Evolutionary conservation across 352 stramenopile genomes (phyloP).

Genomic region (Globisporangium megalacanthum): DNA sequence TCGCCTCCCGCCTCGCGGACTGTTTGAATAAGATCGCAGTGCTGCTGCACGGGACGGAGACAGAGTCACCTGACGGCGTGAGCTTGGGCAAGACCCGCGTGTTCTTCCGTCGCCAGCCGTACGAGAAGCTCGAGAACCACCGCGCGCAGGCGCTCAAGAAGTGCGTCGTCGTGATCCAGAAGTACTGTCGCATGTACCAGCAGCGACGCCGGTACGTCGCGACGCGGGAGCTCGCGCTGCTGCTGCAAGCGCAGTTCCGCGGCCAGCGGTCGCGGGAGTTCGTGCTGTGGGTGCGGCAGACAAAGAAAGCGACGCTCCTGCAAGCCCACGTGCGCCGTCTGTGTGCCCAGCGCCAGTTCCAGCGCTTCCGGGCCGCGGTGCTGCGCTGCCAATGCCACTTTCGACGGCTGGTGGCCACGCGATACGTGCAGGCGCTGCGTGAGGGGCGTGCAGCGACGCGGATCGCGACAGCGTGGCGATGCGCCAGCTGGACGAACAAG

Average conservation of each 20-base stretch:
- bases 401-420: conserved; percentile 29
- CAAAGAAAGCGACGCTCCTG: conserved; percentile 25
- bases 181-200: conserved; percentile 38
- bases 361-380: conserved; percentile 31
- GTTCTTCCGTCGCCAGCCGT: conserved; percentile 92
- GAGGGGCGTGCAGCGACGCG: conserved; percentile 37
- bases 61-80: conserved; percentile 32
- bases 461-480: conserved; percentile 35
- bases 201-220: conserved; percentile 29
- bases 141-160: conserved; percentile 22
- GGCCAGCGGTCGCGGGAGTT: conserved; percentile 26
- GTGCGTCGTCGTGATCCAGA: conserved; percentile 49
- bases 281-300: conserved; percentile 38
- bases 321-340: conserved; percentile 43
- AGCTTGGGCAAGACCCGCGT: conserved; percentile 90
- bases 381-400: conserved; percentile 46
- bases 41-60: conserved; percentile 21
- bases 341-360: conserved; percentile 27
- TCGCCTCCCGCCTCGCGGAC: conserved; percentile 16
- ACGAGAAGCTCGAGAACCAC: conserved; percentile 89
- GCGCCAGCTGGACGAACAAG: conserved; percentile 20
- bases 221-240: conserved; percentile 29
- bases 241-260: conserved; percentile 39
- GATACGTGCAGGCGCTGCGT: conserved; percentile 30
- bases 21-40: conserved; percentile 24